Base-by-base conservation (phyloP, 441 rosid species). In the Adansonia madagascariensis region DNA sequence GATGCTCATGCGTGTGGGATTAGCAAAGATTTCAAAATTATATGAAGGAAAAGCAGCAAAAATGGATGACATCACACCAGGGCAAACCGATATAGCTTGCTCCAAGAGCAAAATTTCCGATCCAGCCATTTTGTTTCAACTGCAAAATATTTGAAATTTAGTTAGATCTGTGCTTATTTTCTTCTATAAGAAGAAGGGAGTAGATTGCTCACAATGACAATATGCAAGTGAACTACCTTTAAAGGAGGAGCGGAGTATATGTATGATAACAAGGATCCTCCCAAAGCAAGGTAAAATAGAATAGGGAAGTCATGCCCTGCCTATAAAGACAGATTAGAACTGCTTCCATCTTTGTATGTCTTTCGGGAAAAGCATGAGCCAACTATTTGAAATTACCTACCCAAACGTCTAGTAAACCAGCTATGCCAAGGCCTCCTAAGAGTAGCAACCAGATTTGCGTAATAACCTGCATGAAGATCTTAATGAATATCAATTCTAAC, bases 71-170 rank as follows among this genome's bases (percentile, higher is more conserved):
- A 56, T 59, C 82, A 69, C 56, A 95, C 99, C 99, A 95, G 65
- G 99, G 99, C 86, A 95, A 90, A 85, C 98, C 86, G 81, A 95
- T 95, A 74, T 95, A 95, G 86, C 99, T 95, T 76, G 97, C 93
- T 79, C 99, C 99, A 69, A 95, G 83, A 53, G 99, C 98, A 75
- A 93, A 93, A 85, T 95, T 95, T 78, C 99, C 99, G 64, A 95
- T 84, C 97, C 98, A 95, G 64, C 99, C 99, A 83, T 93, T 95
- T 88, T 93, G 99, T 84, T 95, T 95, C 82, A 95, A 93, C 99
- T 95, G 90, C 84, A 88, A 82, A 35, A 35, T 35, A 35, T 35
- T 35, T 57, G 46, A 17, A 78, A 71, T 73, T 63, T n/a, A 20
- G 53, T 83, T 72, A 83, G 84, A 70, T 71, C 59, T 70, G 73